Evolutionary conservation across 2,329 filamentous ascomycete species (phyloP), one percentile per base, ranked within the genome.

Genomic region (Knufia fluminis): DNA sequence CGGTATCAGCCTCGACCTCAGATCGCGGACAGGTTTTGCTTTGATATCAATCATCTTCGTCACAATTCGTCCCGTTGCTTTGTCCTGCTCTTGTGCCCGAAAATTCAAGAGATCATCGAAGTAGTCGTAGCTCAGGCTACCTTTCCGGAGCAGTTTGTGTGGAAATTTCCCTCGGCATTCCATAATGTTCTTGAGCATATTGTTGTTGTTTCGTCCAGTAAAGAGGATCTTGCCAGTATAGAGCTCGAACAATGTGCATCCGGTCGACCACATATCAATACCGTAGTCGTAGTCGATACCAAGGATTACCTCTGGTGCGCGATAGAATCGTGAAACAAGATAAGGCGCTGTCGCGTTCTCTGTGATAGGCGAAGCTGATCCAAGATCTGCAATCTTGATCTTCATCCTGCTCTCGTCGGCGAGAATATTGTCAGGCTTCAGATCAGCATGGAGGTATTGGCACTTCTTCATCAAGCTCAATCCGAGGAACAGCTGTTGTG

Each of bases 151-250:
- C 54, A 96, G 75, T 67, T 96, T 96, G 41, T 85, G 81, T 24
- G 87, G 90, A 55, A 96, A 83, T 67, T 90, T 94, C 61, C 92
- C 92, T 42, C 94, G 83, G 60, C 91, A 89, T 64, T 98, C 91
- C 82, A 96, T 94, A 60, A 98, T 95, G 17, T 85, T 83, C 55
- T 87, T 86, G 52, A 98, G 79, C 92, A 98, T 98, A 70, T 95
- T 89, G 64, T 98, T 98, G 72, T 98, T 98, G 70, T 87, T 92
- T 56, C 86, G 80, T 52, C 92, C 92, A 1, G 88, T 89, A 66
- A 98, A 98, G 26, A 98, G 75, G 51, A 98, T 97, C 66, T 96
- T 95, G 62, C 92, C 92, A 0, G 92, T 97, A 71, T 94, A 97
- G 35, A 98, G 75, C 69, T 98, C 92, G 66, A 94, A 98, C 24